phyloP scores from a whole-genome alignment of 306 rosid genomes.

The Hippophae tibetana region DNA sequence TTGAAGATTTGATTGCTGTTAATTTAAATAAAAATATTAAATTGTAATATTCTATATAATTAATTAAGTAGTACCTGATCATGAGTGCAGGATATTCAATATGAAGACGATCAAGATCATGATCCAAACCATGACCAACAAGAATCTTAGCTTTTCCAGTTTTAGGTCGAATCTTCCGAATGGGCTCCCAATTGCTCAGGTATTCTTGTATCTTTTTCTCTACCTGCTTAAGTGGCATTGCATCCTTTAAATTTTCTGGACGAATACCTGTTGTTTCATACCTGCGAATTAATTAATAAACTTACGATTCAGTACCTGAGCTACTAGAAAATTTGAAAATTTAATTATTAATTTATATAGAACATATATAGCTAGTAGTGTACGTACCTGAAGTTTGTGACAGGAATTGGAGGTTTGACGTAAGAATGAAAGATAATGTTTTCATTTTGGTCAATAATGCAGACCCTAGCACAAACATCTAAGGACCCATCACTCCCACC shows the following conservation, averaged over 20 bases:
- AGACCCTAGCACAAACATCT: slow-evolving; percentile 77
- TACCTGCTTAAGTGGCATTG: slow-evolving; percentile 58
- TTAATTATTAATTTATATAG: background rate
- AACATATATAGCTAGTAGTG: background rate
- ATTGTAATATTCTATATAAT: no score
- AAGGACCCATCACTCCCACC: slow-evolving; percentile 87
- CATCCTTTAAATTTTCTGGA: slow-evolving; percentile 76
- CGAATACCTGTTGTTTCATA: slow-evolving; percentile 86
- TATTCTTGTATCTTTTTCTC: slow-evolving; percentile 81
- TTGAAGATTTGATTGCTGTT: no score
- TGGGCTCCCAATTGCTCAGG: slow-evolving; percentile 78
- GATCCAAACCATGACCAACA: slow-evolving; percentile 80
- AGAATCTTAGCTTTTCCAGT: slow-evolving; percentile 71
- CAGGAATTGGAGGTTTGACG: slow-evolving; percentile 65
- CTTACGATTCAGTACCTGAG: no score
- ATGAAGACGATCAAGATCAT: slow-evolving; percentile 73
- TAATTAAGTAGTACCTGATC: slow-evolving; percentile 40
- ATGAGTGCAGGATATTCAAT: slow-evolving; percentile 50
- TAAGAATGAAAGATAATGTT: slow-evolving; percentile 71
- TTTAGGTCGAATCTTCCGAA: slow-evolving; percentile 63
- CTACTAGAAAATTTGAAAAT: no score
- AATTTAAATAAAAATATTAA: no score
- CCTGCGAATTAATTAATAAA: slow-evolving; percentile 25
- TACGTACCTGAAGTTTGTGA: slow-evolving; percentile 65
- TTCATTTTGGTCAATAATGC: slow-evolving; percentile 69